These are phyloP conservation scores for Plicaturopsis crispa DNA, from an alignment of 768 basidiomycete species.

Conservation along the genomic window DNA sequence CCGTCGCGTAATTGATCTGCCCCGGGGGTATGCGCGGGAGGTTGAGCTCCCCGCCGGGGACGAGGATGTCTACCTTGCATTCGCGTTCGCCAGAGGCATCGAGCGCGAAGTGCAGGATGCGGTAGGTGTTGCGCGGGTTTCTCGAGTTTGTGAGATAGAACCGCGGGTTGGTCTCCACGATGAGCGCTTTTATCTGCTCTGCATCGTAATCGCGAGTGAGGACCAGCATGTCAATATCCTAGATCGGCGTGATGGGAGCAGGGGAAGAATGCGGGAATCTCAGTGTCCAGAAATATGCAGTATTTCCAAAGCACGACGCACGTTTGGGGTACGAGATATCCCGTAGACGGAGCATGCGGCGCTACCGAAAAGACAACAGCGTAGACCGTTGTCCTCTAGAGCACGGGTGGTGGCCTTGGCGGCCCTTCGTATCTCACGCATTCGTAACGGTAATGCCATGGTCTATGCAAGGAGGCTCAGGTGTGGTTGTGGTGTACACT, in stretches of 20 bases:
- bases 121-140: slow-evolving; percentile 4
- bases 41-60: slow-evolving; percentile 16
- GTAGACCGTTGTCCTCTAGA: neutral
- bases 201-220: neutral
- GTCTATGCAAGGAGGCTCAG: no score
- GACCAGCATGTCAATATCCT: slow-evolving; percentile 4
- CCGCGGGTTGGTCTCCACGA: slow-evolving; percentile 1
- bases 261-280: neutral
- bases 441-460: no score
- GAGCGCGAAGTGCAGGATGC: neutral
- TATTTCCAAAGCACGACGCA: neutral
- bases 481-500: no score
- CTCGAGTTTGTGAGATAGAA: slow-evolving; percentile 2
- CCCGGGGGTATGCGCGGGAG: slow-evolving; percentile 15
- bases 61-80: slow-evolving; percentile 26
- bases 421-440: slow-evolving; percentile 4
- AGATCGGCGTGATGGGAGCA: neutral
- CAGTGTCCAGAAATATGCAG: neutral
- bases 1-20: slow-evolving; percentile 3
- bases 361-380: slow-evolving; percentile 5
- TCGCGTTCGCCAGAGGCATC: neutral
- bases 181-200: slow-evolving; percentile 1
- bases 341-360: slow-evolving; percentile 2
- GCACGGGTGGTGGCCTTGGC: slow-evolving; percentile 1
- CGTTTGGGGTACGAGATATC: slow-evolving; percentile 2